Base-by-base conservation (phyloP, 2,329 filamentous ascomycete genomes). In the Fusarium sp. region DNA sequence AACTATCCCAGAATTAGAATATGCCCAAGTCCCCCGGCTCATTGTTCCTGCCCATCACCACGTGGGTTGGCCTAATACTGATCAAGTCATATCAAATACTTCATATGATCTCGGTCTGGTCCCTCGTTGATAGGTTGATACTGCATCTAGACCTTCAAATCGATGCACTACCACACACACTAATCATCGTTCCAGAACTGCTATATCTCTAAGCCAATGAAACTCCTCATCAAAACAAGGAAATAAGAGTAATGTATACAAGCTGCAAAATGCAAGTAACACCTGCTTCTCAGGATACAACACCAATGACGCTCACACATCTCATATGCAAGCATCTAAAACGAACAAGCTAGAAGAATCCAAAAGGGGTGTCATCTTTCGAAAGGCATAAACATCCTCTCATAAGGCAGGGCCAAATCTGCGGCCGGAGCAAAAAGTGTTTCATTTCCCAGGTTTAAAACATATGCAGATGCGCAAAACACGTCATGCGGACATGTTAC, bases 321-420 rank as follows among this genome's bases (percentile, higher is more conserved):
- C 15, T 18, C 39, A 40, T 56, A 35, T 58, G 43, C 43, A 45
- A 13, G 25, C 29, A 37, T 14, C 18, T 13, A 29, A 35, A 33
- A 14, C 29, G 18, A 21, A 20, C 23, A 35, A 31, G 20, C 21
- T 39, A 49, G 35, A 58, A 58, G 45, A 13, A 46, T 63, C 51
- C 52, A 33, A 58, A 58, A 63, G 45, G 31, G 51, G 60, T 6
- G 37, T 41, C 20, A 58, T 42, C n/a, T 58, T 63, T 63, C 60
- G 60, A 62, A 27, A 21, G 50, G 40, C 36, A 41, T 18, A 18
- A 21, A 17, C 25, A 40, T 51, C 37, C 25, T 39, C 27, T 49
- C 54, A 18, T 36, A 17, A 35, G 31, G 18, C 52, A 9, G 18
- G 48, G 48, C 48, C 40, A 40, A 25, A 29, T 33, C 42, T 62